These are phyloP conservation scores for Paspalum notatum DNA, from an alignment of 176 grass and related monocot genomes.

Conservation along the genomic window DNA sequence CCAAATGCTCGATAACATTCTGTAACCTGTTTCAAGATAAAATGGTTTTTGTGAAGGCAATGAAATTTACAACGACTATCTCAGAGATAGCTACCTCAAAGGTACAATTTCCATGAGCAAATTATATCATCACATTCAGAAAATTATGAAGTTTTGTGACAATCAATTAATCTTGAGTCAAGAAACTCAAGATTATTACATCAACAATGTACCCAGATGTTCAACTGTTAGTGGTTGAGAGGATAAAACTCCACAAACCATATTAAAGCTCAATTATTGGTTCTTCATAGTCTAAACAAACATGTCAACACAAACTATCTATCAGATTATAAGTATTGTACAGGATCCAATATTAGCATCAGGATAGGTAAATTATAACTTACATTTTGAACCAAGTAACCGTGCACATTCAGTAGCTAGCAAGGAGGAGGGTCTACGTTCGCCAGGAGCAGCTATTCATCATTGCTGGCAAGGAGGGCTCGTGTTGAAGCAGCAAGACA, in stretches of 20 bases:
- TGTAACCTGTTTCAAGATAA: slow-evolving; percentile 57
- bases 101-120: slow-evolving; percentile 11
- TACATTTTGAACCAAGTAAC: background rate
- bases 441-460: too few relatives aligned
- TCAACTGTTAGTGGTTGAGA: slow-evolving; percentile 10
- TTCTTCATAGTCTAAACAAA: slow-evolving; percentile 11
- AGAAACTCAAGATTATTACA: background rate
- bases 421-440: too few relatives aligned
- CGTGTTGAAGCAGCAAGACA: too few relatives aligned
- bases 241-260: background rate
- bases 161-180: background rate
- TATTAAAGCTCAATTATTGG: background rate
- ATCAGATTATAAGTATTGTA: background rate
- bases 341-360: background rate
- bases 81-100: slow-evolving; percentile 8
- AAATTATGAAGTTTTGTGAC: background rate
- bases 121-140: slow-evolving; percentile 9
- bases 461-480: too few relatives aligned
- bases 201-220: background rate
- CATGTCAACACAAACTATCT: slow-evolving; percentile 15
- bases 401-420: too few relatives aligned
- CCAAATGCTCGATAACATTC: slow-evolving; percentile 79
- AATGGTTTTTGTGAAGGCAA: slow-evolving; percentile 31
- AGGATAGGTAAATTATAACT: slow-evolving; percentile 12
- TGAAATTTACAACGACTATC: background rate